Conservation (phyloP, 805 yeast species). For the Komagataella kurtzmanii region DNA sequence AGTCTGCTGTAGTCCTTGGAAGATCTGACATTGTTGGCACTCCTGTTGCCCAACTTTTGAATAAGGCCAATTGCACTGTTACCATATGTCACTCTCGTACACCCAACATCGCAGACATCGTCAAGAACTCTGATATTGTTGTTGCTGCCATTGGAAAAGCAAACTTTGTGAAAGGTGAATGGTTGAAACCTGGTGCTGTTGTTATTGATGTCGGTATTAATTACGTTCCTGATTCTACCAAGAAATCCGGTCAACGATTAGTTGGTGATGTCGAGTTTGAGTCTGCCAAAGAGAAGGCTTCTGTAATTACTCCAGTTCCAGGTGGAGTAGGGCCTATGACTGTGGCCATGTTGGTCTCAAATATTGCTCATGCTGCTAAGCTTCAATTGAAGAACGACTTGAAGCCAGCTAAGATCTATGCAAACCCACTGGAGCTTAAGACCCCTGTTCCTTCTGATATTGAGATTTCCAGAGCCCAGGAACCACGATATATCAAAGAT, state of each 20-base stretch:
- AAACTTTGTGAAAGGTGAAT: constrained; percentile 57
- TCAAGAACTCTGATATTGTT: constrained; percentile 60
- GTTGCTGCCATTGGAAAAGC: constrained; percentile 69
- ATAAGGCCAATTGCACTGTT: constrained; percentile 63
- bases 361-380: constrained; percentile 58
- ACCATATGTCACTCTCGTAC: constrained; percentile 65
- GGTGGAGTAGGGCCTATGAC: constrained; percentile 94
- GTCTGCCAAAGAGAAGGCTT: constrained; percentile 38
- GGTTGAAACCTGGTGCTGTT: constrained; percentile 56
- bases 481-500: constrained; percentile 55
- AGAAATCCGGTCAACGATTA: constrained; percentile 55
- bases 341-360: constrained; percentile 67
- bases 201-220: constrained; percentile 81
- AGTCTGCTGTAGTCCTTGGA: constrained; percentile 73
- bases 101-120: constrained; percentile 27
- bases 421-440: constrained; percentile 41
- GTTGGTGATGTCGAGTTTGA: constrained; percentile 72
- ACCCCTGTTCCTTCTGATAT: constrained; percentile 74
- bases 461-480: constrained; percentile 65
- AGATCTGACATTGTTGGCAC: constrained; percentile 80
- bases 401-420: constrained; percentile 26
- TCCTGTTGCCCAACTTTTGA: constrained; percentile 62
- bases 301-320: constrained; percentile 74
- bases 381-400: constrained; percentile 9
- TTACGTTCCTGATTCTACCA: constrained; percentile 50